Conservation (phyloP, 345 rosid genomes). For the Nasturtium officinale region DNA sequence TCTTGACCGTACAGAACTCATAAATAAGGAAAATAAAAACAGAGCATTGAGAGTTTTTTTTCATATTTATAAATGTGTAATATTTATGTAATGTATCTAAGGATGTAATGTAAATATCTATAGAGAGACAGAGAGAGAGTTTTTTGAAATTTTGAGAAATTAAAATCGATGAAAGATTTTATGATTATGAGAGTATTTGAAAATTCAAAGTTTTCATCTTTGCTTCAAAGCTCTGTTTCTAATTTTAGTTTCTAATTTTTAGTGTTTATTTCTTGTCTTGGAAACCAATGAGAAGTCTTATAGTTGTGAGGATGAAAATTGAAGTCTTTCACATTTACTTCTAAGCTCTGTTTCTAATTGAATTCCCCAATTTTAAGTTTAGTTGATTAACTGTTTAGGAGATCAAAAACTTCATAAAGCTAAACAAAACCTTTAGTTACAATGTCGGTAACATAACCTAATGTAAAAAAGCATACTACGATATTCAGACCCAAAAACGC, state of each 20-base stretch:
- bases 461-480: slow-evolving; percentile 2
- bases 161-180: not conserved
- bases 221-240: not conserved
- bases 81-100: slow-evolving; percentile 18
- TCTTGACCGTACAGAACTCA: slow-evolving; percentile 63
- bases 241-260: not conserved
- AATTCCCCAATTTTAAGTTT: not conserved
- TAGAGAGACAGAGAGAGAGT: not conserved
- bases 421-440: not conserved
- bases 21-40: slow-evolving; percentile 40
- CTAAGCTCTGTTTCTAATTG: not conserved
- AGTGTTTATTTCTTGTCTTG: not conserved
- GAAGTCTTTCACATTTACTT: not conserved
- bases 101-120: slow-evolving; percentile 37
- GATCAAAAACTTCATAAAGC: slow-evolving; percentile 2
- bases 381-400: not conserved
- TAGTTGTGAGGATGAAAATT: slow-evolving; percentile 2
- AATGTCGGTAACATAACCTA: slow-evolving; percentile 10
- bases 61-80: slow-evolving; percentile 4
- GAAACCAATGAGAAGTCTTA: not conserved
- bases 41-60: not conserved
- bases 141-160: slow-evolving; percentile 22
- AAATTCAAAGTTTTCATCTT: not conserved
- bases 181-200: not conserved
- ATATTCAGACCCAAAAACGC: slow-evolving; percentile 28